Evolutionary conservation across 2,329 filamentous ascomycete genomes (phyloP).

Genomic region (Xylariaceae sp.): DNA sequence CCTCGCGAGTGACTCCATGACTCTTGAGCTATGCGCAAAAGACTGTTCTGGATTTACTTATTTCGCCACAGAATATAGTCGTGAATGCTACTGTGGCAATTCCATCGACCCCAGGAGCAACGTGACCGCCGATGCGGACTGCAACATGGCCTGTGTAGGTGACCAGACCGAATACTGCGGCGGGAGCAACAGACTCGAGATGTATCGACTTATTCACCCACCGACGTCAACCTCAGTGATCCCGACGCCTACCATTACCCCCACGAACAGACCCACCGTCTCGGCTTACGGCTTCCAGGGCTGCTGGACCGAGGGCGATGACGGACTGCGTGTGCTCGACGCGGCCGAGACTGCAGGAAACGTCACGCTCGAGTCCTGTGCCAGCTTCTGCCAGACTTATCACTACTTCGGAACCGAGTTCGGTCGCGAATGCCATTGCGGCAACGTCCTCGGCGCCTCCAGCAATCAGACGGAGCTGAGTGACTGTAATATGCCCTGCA

Average conservation of each 20-base stretch:
- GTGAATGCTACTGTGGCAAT: constrained; percentile 40
- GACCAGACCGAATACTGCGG: constrained; percentile 36
- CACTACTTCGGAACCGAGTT: constrained; percentile 19
- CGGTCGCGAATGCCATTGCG: constrained; percentile 35
- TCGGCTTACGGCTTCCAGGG: constrained; percentile 34
- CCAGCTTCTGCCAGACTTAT: constrained; percentile 26
- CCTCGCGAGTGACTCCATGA: constrained; percentile 34
- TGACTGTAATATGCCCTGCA: constrained; percentile 25
- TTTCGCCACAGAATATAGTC: constrained; percentile 36
- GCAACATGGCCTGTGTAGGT: constrained; percentile 36
- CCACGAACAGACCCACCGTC: constrained; percentile 30
- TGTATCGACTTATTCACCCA: constrained; percentile 30
- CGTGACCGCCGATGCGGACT: constrained; percentile 31
- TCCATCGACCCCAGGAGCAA: constrained; percentile 31
- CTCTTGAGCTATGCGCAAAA: constrained; percentile 35
- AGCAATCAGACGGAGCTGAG: constrained; percentile 13
- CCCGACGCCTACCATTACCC: constrained; percentile 16
- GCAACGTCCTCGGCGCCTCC: constrained; percentile 21
- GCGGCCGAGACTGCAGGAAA: constrained; percentile 19
- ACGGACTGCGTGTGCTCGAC: constrained; percentile 33
- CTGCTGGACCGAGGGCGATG: constrained; percentile 37
- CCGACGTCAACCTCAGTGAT: constrained; percentile 13
- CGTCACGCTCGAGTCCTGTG: constrained; percentile 37
- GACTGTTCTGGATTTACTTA: constrained; percentile 35
- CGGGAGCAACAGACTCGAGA: constrained; percentile 34